These are phyloP conservation scores for Vigna radiata DNA, from an alignment of 306 rosid species.

Conservation along the genomic window DNA sequence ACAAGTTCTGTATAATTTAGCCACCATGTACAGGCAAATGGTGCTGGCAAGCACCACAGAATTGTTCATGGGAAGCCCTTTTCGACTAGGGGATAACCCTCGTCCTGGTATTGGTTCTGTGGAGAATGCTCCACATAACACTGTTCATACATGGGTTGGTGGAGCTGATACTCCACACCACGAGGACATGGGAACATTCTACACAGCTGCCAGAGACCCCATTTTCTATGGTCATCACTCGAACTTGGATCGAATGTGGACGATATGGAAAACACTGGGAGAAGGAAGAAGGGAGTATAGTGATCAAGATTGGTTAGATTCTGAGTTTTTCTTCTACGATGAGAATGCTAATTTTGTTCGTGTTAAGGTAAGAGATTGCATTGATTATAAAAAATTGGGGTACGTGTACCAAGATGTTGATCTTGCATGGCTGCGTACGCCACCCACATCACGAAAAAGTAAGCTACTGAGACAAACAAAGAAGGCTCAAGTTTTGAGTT, in stretches of 20 bases:
- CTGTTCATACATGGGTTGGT: constrained; percentile 69
- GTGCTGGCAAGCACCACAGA: constrained; percentile 7
- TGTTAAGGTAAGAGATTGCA: constrained; percentile 62
- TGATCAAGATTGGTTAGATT: constrained; percentile 60
- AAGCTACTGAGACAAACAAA: constrained; percentile 17
- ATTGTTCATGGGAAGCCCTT: constrained; percentile 65
- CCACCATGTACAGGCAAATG: constrained; percentile 59
- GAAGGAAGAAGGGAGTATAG: constrained; percentile 45
- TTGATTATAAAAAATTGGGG: constrained; percentile 61
- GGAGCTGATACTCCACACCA: constrained; percentile 49
- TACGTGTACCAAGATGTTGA: constrained; percentile 65
- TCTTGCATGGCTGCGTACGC: constrained; percentile 33
- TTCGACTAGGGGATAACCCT: constrained; percentile 62
- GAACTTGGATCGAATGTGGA: constrained; percentile 76
- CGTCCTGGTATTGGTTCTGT: constrained; percentile 59
- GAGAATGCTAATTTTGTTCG: constrained; percentile 64
- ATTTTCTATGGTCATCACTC: constrained; percentile 67
- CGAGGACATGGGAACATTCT: constrained; percentile 81
- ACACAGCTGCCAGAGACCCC: constrained; percentile 84
- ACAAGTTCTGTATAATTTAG: constrained; percentile 36
- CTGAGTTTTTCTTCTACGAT: constrained; percentile 70
- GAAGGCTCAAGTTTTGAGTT: background rate
- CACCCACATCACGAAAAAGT: constrained; percentile 20
- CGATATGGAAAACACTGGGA: constrained; percentile 64
- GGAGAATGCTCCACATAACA: constrained; percentile 64